These are phyloP conservation scores for Annulohypoxylon maeteangense DNA, from an alignment of 495 filamentous ascomycete species.

Conservation along the genomic window DNA sequence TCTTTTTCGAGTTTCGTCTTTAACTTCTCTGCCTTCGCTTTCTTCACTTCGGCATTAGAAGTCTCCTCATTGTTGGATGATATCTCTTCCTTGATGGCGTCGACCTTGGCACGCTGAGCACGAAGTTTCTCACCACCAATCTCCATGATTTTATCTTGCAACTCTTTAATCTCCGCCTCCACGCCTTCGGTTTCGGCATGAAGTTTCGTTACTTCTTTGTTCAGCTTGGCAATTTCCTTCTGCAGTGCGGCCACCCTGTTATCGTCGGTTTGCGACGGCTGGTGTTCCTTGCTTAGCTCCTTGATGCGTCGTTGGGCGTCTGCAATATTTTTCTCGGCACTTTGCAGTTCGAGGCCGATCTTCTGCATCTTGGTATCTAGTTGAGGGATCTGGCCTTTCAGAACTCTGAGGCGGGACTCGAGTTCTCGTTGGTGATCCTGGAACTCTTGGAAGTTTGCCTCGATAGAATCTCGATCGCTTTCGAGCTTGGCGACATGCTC, in stretches of 20 bases:
- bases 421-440: conserved; percentile 82
- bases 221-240: conserved; percentile 77
- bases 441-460: conserved; percentile 81
- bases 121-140: conserved; percentile 92
- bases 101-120: conserved; percentile 92
- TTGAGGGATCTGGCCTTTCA: conserved; percentile 84
- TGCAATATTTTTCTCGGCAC: conserved; percentile 80
- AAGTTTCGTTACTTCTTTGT: conserved; percentile 82
- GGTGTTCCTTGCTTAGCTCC: conserved; percentile 82
- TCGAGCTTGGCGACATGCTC: conserved; percentile 91
- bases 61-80: conserved; percentile 80
- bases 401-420: conserved; percentile 74
- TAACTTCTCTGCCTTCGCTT: conserved; percentile 92
- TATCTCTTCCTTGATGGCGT: conserved; percentile 88
- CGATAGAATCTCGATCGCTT: conserved; percentile 82
- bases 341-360: conserved; percentile 87
- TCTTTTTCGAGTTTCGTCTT: conserved; percentile 87
- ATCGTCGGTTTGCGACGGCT: conserved; percentile 82
- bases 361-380: conserved; percentile 93
- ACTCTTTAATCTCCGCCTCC: conserved; percentile 87
- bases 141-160: conserved; percentile 98
- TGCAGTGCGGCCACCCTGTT: conserved; percentile 73
- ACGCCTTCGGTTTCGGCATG: conserved; percentile 83
- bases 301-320: conserved; percentile 85
- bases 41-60: conserved; percentile 83